These are phyloP conservation scores for Magnusiomyces suaveolens DNA, from an alignment of 1,139 yeast genomes.

Conservation along the genomic window DNA sequence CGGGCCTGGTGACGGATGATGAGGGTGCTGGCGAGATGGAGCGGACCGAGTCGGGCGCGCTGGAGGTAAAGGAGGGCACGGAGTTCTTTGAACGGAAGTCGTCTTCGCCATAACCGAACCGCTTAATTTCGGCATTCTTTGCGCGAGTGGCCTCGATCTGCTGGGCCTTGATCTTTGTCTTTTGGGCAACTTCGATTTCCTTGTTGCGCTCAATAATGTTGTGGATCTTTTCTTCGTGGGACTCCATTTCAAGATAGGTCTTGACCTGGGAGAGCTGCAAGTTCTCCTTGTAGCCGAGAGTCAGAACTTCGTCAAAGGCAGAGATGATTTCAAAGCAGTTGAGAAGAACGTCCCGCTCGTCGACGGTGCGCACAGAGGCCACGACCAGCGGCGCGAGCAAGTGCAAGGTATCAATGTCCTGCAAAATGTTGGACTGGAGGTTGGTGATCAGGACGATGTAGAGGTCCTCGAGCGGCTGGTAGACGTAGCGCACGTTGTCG, in stretches of 20 bases:
- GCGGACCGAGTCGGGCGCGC: neutral
- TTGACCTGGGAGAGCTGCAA: slow-evolving; percentile 72
- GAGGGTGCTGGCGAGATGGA: slow-evolving; percentile 15
- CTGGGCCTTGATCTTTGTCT: slow-evolving; percentile 90
- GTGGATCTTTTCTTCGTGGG: slow-evolving; percentile 96
- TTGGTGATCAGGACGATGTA: slow-evolving; percentile 88
- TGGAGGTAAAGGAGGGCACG: neutral
- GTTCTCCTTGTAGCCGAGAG: slow-evolving; percentile 85
- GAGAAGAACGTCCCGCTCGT: slow-evolving; percentile 75
- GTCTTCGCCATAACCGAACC: slow-evolving; percentile 8
- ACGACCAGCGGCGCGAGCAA: slow-evolving; percentile 75
- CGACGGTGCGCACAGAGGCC: slow-evolving; percentile 62
- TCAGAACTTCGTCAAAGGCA: slow-evolving; percentile 90
- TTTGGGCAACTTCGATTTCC: slow-evolving; percentile 94
- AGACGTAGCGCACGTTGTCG: slow-evolving; percentile 84
- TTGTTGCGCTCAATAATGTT: slow-evolving; percentile 95
- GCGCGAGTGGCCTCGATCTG: slow-evolving; percentile 52
- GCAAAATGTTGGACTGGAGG: slow-evolving; percentile 82
- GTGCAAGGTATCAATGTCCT: slow-evolving; percentile 88
- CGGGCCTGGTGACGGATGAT: slow-evolving; percentile 3
- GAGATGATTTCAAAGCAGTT: slow-evolving; percentile 81
- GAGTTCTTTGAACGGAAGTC: slow-evolving; percentile 8
- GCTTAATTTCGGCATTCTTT: neutral
- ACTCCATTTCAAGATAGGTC: slow-evolving; percentile 92
- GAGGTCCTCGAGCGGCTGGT: slow-evolving; percentile 91